Percentiles rank a stretch among this genome's conserved stretches.
These are phyloP conservation scores for Aspergillus phoenicis DNA, from an alignment of 2,329 filamentous ascomycete genomes.

Conservation along the genomic window DNA sequence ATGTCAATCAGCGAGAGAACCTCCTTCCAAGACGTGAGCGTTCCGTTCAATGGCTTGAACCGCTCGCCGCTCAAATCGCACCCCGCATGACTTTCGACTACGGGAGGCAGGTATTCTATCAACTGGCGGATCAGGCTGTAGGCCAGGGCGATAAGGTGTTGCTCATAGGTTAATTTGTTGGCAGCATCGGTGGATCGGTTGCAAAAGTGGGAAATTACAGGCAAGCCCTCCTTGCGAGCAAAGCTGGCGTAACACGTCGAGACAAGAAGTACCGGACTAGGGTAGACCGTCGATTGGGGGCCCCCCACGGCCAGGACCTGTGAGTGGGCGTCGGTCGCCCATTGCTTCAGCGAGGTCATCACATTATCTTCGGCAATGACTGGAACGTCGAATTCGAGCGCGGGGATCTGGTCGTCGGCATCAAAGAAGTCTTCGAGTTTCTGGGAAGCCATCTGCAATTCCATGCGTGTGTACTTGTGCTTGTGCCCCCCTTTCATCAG, in stretches of 20 bases:
- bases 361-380: conserved; percentile 31
- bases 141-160: conserved; percentile 39
- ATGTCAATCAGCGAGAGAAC: conserved; percentile 41
- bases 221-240: conserved; percentile 34
- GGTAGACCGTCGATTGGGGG: conserved; percentile 26
- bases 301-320: conserved; percentile 38
- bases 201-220: conserved; percentile 43
- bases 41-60: conserved; percentile 38
- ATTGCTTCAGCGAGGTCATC: conserved; percentile 36
- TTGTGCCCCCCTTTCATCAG: conserved; percentile 31
- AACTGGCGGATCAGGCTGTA: conserved; percentile 45
- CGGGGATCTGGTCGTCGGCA: conserved; percentile 37
- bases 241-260: conserved; percentile 38
- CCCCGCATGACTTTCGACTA: conserved; percentile 38
- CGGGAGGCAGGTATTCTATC: conserved; percentile 39
- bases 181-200: conserved; percentile 26
- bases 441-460: conserved; percentile 38
- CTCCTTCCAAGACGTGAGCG: conserved; percentile 38
- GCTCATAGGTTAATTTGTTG: conserved; percentile 31
- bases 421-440: conserved; percentile 42
- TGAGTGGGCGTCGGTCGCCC: conserved; percentile 36
- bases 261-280: conserved; percentile 34
- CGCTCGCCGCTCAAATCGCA: conserved; percentile 40
- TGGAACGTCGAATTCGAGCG: conserved; percentile 31
- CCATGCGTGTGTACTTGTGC: conserved; percentile 37